Percentiles rank a stretch among this genome's conserved stretches.
Evolutionary conservation across 148 eudicot genomes (phyloP).

Genomic region (Agrostemma githago): DNA sequence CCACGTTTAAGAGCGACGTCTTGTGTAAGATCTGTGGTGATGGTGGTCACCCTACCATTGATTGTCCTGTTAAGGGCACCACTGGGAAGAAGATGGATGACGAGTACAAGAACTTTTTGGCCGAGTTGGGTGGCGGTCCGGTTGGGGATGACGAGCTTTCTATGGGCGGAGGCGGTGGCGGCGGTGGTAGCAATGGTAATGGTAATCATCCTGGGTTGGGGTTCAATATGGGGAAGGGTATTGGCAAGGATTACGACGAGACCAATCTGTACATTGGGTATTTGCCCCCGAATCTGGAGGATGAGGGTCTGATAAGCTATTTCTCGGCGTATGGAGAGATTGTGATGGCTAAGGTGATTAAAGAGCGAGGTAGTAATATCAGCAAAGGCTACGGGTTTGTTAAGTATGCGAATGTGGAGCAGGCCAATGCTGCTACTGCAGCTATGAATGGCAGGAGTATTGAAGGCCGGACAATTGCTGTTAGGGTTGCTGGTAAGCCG

Average conservation of each 20-base stretch:
- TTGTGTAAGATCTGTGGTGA: slow-evolving; percentile 85
- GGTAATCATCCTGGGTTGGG: slow-evolving; percentile 52
- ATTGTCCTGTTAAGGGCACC: slow-evolving; percentile 83
- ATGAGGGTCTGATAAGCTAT: slow-evolving; percentile 58
- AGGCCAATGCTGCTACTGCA: slow-evolving; percentile 68
- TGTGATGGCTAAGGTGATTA: slow-evolving; percentile 82
- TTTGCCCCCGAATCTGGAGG: slow-evolving; percentile 77
- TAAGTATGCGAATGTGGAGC: slow-evolving; percentile 63
- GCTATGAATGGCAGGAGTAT: slow-evolving; percentile 71
- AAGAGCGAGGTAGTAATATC: slow-evolving; percentile 53
- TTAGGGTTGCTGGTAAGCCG: slow-evolving; percentile 83
- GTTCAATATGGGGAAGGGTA: slow-evolving; percentile 31
- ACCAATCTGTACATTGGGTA: slow-evolving; percentile 76
- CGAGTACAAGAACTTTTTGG: slow-evolving; percentile 78
- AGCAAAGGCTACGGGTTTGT: slow-evolving; percentile 96
- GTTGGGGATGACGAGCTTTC: slow-evolving; percentile 50
- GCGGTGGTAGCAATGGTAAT: slow-evolving; percentile 37
- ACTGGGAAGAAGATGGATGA: slow-evolving; percentile 92
- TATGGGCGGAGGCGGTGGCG: slow-evolving; percentile 30
- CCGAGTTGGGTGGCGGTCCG: slow-evolving; percentile 72
- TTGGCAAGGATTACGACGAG: slow-evolving; percentile 62
- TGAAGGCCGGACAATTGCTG: slow-evolving; percentile 76
- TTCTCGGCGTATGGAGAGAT: slow-evolving; percentile 73
- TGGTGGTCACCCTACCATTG: slow-evolving; percentile 86
- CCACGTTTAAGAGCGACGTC: slow-evolving; percentile 85